Evolutionary conservation across 2,329 filamentous ascomycete genomes (phyloP).

Genomic region (Chrysosporium queenslandicum): DNA sequence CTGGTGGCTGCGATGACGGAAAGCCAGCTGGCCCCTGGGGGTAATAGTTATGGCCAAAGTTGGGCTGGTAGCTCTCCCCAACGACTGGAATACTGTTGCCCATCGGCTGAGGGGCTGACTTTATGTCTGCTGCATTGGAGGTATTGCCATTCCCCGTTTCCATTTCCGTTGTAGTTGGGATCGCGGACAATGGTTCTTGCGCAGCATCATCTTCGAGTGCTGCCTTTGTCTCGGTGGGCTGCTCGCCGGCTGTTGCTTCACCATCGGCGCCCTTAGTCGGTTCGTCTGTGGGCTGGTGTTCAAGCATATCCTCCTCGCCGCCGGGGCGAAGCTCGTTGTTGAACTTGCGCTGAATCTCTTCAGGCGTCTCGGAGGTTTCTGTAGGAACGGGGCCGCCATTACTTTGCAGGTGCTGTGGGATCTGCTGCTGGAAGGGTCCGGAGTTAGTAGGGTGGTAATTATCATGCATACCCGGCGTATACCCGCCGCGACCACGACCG

Average conservation of each 20-base stretch:
- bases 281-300: slow-evolving; percentile 21
- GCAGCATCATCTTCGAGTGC: not conserved
- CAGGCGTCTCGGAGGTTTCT: slow-evolving; percentile 19
- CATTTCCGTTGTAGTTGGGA: not conserved
- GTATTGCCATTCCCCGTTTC: not conserved
- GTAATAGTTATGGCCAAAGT: not conserved
- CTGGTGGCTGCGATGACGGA: not conserved
- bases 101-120: not conserved
- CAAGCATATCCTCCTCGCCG: slow-evolving; percentile 27
- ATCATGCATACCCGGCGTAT: slow-evolving; percentile 28
- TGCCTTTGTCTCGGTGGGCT: not conserved
- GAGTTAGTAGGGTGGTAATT: slow-evolving; percentile 30
- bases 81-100: slow-evolving; percentile 8
- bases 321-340: slow-evolving; percentile 29
- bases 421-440: slow-evolving; percentile 26
- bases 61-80: not conserved
- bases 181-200: not conserved
- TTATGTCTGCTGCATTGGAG: not conserved
- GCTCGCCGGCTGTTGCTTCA: slow-evolving; percentile 12
- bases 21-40: not conserved
- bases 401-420: slow-evolving; percentile 23
- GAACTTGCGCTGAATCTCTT: slow-evolving; percentile 16
- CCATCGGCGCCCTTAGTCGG: slow-evolving; percentile 13
- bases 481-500: slow-evolving; percentile 32
- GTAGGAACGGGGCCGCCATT: slow-evolving; percentile 13